Base-by-base conservation (phyloP, 1,284 basidiomycete genomes). In the Inonotus obliquus region DNA sequence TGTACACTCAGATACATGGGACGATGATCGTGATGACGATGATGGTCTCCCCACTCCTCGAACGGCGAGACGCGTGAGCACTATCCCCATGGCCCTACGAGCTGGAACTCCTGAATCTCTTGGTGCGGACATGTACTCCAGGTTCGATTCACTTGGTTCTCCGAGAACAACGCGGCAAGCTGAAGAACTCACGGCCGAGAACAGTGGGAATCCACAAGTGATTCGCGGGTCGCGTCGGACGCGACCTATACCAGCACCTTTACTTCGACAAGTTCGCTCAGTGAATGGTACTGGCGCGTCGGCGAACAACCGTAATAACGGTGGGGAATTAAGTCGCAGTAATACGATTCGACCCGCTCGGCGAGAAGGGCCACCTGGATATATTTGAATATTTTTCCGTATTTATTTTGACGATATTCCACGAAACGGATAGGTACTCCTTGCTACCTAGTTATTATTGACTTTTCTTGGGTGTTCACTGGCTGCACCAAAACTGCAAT, bases 31-130 rank as follows among this genome's bases (percentile, higher is more conserved):
- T 19, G 27, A 53, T n/a, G 51, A 39, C 9, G 32, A 25, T 29
- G 44, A 54, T 35, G 56, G 32, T 17, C 23, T 54, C 17, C 23
- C 45, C 7, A 32, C 54, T 7, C 49, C 54, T 25, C 21, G 13
- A n/a, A 62, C 39, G 35, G 19, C 25, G 27, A 59, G 52, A 23
- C 56, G 41, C 5, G 14, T 44, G 21, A 58, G 58, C 21, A 59
- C 53, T 32, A 39, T 57, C 13, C 59, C 62, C 2, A 60, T 63
- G 59, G 49, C 57, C 32, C 59, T 63, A 11, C 41, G 54, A 14
- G 47, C 62, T 37, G 59, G 58, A 19, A 59, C 62, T 13, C 62
- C 62, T 51, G 54, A 51, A 11, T 60, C 62, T 29, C 21, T 32
- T 5, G 57, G 57, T 11, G 37, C 35, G 2, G 32, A 57, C 32